These are phyloP conservation scores for Exophiala spinifera DNA, from an alignment of 2,329 filamentous ascomycete species.

Conservation along the genomic window DNA sequence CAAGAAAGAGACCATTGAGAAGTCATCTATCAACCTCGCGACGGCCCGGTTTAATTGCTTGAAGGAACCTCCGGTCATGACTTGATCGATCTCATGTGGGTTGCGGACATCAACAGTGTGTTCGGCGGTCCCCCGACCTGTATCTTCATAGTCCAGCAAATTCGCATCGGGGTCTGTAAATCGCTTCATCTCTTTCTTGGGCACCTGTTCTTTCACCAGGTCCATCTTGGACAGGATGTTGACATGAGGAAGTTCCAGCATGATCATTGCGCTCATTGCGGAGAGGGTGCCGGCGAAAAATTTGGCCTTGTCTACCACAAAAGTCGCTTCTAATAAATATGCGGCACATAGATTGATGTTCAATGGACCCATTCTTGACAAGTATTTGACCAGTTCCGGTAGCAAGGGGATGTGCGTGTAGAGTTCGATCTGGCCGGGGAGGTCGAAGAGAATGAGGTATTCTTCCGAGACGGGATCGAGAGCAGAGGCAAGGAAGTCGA, in stretches of 20 bases:
- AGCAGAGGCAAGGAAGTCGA: conserved; percentile 83
- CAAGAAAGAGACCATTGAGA: conserved; percentile 95
- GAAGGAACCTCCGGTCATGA: conserved; percentile 81
- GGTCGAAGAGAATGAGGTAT: conserved; percentile 96
- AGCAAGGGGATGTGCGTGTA: conserved; percentile 96
- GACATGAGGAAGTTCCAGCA: conserved; percentile 94
- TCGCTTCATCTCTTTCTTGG: conserved; percentile 81
- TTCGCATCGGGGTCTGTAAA: conserved; percentile 84
- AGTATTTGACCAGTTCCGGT: conserved; percentile 75
- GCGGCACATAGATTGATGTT: conserved; percentile 90
- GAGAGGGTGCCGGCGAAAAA: conserved; percentile 95
- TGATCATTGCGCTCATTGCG: conserved; percentile 98
- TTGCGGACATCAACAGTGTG: conserved; percentile 47
- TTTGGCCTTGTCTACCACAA: conserved; percentile 92
- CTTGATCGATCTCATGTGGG: conserved; percentile 61
- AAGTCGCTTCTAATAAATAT: conserved; percentile 92
- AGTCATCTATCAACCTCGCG: conserved; percentile 88
- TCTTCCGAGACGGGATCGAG: conserved; percentile 87
- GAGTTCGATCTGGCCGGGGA: conserved; percentile 97
- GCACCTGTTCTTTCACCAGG: conserved; percentile 83
- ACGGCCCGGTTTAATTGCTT: conserved; percentile 81
- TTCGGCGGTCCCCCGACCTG: conserved; percentile 51
- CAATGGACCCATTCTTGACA: conserved; percentile 73
- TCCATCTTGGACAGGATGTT: conserved; percentile 99
- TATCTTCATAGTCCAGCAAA: conserved; percentile 75